Percentiles rank a stretch among this genome's conserved stretches.
phyloP scores from a whole-genome alignment of 140 eudicot genomes.

The Eryngium alpinum region DNA sequence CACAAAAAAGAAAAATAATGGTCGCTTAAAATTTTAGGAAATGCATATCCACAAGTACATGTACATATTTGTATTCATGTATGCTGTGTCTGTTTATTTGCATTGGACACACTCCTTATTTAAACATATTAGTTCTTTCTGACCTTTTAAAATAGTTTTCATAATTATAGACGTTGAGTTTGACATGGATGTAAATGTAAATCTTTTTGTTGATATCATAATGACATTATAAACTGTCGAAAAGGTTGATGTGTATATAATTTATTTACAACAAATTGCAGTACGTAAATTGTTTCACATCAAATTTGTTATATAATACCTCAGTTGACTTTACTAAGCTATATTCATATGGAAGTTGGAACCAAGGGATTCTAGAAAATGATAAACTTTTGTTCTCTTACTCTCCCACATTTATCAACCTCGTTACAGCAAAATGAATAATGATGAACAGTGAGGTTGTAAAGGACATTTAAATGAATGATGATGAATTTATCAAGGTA shows the following conservation, averaged over 20 bases:
- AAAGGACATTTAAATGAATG: no score
- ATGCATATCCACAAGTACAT: no score
- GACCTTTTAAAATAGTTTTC: background rate
- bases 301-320: no score
- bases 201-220: no score
- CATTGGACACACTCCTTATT: background rate
- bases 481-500: background rate
- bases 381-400: no score
- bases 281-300: background rate
- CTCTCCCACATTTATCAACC: background rate
- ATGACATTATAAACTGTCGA: no score
- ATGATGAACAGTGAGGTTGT: background rate
- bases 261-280: background rate
- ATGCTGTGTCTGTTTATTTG: background rate
- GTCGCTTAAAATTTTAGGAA: background rate
- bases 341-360: background rate
- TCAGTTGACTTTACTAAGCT: no score
- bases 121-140: background rate
- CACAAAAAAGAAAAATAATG: background rate
- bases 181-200: background rate
- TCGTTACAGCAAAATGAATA: background rate
- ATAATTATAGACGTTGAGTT: background rate
- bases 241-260: no score
- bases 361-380: background rate
- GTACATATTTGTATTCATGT: background rate